Evolutionary conservation across 2,329 filamentous ascomycete species (phyloP), one percentile per base, ranked within the genome.

Genomic region (Microcyclospora pomicola): DNA sequence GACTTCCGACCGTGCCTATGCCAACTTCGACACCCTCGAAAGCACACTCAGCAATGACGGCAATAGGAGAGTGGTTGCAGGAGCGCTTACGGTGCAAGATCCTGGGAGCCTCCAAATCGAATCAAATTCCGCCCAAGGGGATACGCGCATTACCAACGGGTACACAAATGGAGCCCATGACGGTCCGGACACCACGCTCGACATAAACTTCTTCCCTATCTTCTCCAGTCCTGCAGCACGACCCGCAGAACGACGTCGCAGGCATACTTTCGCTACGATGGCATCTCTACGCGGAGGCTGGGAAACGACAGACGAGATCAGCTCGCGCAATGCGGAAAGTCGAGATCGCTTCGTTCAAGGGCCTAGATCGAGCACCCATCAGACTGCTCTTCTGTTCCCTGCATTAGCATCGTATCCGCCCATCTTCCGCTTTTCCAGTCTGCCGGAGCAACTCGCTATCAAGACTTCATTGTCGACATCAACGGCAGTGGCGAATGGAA

Each of bases 331-430:
- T 49, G 39, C 46, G 1, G 42, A 42, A 13, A 42, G 63, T 28
- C 55, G 59, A 29, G 59, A 59, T 36, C 52, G 52, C 12, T 48
- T 52, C 27, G 40, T 42, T 3, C 27, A 41, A 6, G 58, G 55
- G 15, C 57, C 61, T 24, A 36, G 52, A 12, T 43, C 42, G 3
- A 44, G 44, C 5, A 48, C 44, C 12, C 45, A 73, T 50, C 61
- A 67, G 33, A 61, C 61, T 31, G 43, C 61, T 2, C 66, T 88
- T 6, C 64, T 71, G 1, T 91, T 86, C 52, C 86, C 88, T 1
- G 54, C 87, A 19, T 69, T 93, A 27, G 78, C 91, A 54, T 93
- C 85, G 56, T 95, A 82, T 54, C 91, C 91, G 1, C 64, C 66
- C 24, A 80, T 95, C 38, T 85, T 87, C 58, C 56, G 68, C 13